A percentile compares a stretch with the other conserved stretches of the same genome.
These are phyloP conservation scores for Solanum rostratum DNA, from an alignment of 257 asterid species.

Conservation along the genomic window DNA sequence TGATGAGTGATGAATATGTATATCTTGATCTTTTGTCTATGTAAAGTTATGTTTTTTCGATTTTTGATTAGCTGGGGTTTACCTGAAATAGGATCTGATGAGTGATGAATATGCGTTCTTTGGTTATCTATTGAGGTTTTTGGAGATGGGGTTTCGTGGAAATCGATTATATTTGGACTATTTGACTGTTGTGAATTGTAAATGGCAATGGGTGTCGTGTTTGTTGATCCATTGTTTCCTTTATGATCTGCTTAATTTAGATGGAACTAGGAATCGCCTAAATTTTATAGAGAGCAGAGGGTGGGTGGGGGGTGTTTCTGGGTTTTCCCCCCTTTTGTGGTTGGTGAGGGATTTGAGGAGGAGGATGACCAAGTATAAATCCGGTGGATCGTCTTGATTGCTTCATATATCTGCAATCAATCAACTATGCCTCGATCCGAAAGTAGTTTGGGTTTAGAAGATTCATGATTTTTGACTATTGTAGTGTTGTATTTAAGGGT, in stretches of 20 bases:
- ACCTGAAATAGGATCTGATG: constrained; percentile 3
- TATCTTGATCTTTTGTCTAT: background rate
- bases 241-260: background rate
- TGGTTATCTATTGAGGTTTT: background rate
- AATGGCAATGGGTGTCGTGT: background rate
- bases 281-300: background rate
- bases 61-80: background rate
- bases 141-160: background rate
- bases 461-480: background rate
- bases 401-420: background rate
- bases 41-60: background rate
- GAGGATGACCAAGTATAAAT: background rate
- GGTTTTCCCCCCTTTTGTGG: background rate
- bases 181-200: background rate
- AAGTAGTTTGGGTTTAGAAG: background rate
- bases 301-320: background rate
- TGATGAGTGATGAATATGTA: background rate
- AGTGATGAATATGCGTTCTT: background rate
- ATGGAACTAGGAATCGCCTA: background rate
- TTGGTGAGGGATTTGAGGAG: background rate
- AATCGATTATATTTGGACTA: background rate
- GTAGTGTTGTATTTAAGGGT: background rate
- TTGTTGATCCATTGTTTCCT: background rate
- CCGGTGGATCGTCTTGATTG: background rate
- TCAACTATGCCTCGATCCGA: background rate